Percentiles rank a stretch among this genome's conserved stretches.
Conservation (phyloP, 2,329 filamentous ascomycete genomes). For the Madurella fahalii region DNA sequence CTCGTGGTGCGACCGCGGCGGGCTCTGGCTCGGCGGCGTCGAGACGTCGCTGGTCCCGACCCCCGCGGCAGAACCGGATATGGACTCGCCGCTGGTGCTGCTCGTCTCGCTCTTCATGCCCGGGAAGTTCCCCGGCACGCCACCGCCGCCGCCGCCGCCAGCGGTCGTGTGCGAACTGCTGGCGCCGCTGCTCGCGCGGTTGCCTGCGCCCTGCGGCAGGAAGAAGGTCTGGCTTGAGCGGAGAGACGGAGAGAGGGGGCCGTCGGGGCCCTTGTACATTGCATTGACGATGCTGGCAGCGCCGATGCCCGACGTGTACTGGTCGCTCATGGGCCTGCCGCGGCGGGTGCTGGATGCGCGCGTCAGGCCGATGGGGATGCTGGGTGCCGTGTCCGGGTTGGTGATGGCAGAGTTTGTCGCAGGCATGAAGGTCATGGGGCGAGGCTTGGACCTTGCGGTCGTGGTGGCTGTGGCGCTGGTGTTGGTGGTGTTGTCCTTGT, state of each 20-base stretch:
- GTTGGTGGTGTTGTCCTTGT: neutral
- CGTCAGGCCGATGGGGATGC: conserved; percentile 63
- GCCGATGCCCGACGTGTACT: conserved; percentile 50
- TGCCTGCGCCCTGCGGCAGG: conserved; percentile 45
- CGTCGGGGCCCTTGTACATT: conserved; percentile 78
- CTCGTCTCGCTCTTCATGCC: conserved; percentile 64
- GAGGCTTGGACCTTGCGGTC: conserved; percentile 42
- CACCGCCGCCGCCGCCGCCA: neutral
- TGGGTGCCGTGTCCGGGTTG: conserved; percentile 70
- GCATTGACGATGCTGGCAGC: conserved; percentile 76
- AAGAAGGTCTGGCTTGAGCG: conserved; percentile 64
- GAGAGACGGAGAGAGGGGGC: conserved; percentile 57
- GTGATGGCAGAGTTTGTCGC: conserved; percentile 37
- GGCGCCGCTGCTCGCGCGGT: conserved; percentile 46
- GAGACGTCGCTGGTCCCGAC: conserved; percentile 51
- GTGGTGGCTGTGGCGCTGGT: neutral
- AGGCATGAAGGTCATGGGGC: conserved; percentile 57
- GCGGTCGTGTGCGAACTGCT: conserved; percentile 36
- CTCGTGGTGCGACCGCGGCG: conserved; percentile 47
- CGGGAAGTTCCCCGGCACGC: conserved; percentile 60
- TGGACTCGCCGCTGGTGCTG: conserved; percentile 64
- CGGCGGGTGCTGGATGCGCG: conserved; percentile 53
- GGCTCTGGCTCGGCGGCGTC: conserved; percentile 42
- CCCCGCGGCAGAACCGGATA: conserved; percentile 23
- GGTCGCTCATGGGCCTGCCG: conserved; percentile 59